Conservation (phyloP, 169 alveolate genomes). For the Plasmodium coatneyi region DNA sequence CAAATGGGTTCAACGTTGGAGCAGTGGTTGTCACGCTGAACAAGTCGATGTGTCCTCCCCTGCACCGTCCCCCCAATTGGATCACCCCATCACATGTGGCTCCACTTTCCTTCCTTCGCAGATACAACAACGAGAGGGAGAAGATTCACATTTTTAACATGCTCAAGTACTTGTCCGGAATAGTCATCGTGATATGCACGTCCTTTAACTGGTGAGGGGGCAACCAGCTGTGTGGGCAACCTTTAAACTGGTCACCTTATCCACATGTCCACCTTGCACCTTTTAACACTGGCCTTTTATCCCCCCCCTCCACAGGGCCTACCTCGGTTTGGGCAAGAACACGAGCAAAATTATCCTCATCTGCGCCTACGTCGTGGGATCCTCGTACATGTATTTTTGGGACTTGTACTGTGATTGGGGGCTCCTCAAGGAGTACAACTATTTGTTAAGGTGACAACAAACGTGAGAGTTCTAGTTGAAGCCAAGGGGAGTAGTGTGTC, state of each 20-base stretch:
- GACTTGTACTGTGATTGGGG: constrained; percentile 92
- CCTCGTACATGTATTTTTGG: constrained; percentile 89
- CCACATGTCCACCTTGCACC: not conserved
- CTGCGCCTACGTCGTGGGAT: constrained; percentile 85
- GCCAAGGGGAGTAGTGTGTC: not conserved
- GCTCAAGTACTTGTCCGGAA: constrained; percentile 65
- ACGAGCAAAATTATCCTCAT: constrained; percentile 80
- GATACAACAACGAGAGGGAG: constrained; percentile 73
- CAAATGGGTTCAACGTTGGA: constrained; percentile 13
- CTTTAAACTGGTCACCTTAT: not conserved
- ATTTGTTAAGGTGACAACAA: constrained; percentile 76
- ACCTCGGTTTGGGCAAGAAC: constrained; percentile 66
- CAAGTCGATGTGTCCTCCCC: not conserved
- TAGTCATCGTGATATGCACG: constrained; percentile 72
- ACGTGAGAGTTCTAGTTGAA: not conserved
- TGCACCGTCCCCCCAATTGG: not conserved
- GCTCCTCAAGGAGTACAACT: constrained; percentile 76
- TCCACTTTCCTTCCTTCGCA: constrained; percentile 67
- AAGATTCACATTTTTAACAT: constrained; percentile 37
- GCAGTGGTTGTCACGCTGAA: not conserved
- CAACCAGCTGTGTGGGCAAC: not conserved
- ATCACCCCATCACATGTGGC: not conserved
- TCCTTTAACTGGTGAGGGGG: constrained; percentile 62
- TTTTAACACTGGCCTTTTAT: not conserved
- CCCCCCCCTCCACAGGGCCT: constrained; percentile 8